phyloP scores from a whole-genome alignment of 306 rosid species.

The Sechiopsis laciniata region DNA sequence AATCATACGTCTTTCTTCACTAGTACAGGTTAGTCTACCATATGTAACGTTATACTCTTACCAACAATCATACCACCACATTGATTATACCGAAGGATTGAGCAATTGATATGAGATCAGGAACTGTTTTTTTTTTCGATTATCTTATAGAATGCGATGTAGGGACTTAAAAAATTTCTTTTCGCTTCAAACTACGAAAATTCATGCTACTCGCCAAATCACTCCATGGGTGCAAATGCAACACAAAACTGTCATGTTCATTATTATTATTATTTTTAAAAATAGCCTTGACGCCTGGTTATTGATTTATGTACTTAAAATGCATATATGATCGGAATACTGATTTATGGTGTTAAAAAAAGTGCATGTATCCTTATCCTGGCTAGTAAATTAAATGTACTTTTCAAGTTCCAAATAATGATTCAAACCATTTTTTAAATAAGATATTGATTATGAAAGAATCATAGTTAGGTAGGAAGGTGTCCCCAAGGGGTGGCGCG shows the following conservation, averaged over 20 bases:
- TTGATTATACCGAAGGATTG: neutral
- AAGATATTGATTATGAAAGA: conserved; percentile 8
- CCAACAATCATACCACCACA: neutral
- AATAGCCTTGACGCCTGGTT: neutral
- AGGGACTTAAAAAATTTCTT: neutral
- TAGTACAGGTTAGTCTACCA: conserved; percentile 55
- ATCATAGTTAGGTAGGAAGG: neutral
- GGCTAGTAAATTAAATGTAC: neutral
- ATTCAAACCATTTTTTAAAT: neutral
- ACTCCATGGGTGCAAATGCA: neutral
- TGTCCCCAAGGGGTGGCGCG: too few species aligned
- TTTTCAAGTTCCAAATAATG: neutral
- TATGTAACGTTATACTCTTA: conserved; percentile 16
- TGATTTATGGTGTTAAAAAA: neutral
- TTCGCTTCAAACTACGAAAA: neutral
- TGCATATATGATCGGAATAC: neutral
- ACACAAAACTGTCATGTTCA: conserved; percentile 2
- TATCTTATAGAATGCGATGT: neutral
- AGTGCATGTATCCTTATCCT: neutral
- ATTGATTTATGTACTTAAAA: neutral
- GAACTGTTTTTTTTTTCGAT: too few species aligned
- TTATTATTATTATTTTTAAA: neutral
- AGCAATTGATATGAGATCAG: neutral
- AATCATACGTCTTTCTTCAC: conserved; percentile 54
- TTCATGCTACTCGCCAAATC: neutral